phyloP scores from a whole-genome alignment of 345 rosid genomes.

The Rhizophora apiculata region DNA sequence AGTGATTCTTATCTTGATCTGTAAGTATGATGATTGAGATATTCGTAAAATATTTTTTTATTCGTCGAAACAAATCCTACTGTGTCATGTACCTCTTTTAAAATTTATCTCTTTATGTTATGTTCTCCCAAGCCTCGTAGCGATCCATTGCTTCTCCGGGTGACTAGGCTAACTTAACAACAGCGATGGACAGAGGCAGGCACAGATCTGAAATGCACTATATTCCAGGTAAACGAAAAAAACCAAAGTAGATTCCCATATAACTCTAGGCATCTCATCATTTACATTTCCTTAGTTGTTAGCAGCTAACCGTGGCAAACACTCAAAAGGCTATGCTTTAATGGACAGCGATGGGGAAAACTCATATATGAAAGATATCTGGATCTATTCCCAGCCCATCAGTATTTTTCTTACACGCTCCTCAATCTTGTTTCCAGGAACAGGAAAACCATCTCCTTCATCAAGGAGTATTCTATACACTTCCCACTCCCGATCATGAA shows the following conservation, averaged over 20 bases:
- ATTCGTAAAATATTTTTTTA: too few relatives aligned
- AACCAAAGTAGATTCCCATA: neutral
- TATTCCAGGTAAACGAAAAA: neutral
- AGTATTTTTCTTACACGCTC: conserved; percentile 43
- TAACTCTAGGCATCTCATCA: neutral
- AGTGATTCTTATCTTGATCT: too few relatives aligned
- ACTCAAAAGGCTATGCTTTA: conserved; percentile 4
- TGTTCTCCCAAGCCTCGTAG: too few relatives aligned
- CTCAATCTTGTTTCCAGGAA: conserved; percentile 52
- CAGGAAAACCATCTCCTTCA: conserved; percentile 40
- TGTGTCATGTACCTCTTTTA: too few relatives aligned
- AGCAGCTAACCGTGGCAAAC: neutral
- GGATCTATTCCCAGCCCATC: conserved; percentile 62
- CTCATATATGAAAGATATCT: neutral
- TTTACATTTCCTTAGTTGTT: neutral
- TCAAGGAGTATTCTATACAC: conserved; percentile 60
- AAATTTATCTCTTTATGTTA: too few relatives aligned
- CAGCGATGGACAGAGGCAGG: too few relatives aligned
- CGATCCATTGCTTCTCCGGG: too few relatives aligned
- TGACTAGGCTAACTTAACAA: too few relatives aligned
- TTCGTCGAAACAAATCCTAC: too few relatives aligned
- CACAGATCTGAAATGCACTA: neutral
- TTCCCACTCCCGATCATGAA: conserved; percentile 57
- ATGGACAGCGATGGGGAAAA: neutral
- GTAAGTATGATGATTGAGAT: too few relatives aligned